Evolutionary conservation across 108 stramenopile genomes (phyloP), one percentile per base, ranked within the genome.

Genomic region (Ochromonas danica): DNA sequence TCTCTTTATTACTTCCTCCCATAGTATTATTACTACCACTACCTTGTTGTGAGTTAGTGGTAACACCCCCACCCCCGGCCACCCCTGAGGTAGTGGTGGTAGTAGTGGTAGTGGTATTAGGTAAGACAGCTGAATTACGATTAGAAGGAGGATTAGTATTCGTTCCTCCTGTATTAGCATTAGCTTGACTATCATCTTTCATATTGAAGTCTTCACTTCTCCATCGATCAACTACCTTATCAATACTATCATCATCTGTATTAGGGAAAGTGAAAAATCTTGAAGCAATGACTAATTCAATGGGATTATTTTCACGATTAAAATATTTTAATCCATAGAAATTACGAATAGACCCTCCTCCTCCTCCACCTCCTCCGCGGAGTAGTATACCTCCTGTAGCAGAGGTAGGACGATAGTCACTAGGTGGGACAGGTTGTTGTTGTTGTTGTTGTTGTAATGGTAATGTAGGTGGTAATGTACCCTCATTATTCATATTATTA

Each of bases 171-270:
- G 72, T 75, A 31, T 27, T 41, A 39, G 25, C 22, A 22, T 75
- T 75, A 10, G 25, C 6, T 57, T 75, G 45, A 28, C 22, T 27
- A 35, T 75, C 72, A 41, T 45, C 51, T 45, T 75, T 60, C 72
- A 75, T 60, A 6, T 28, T 41, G 51, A 75, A 75, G 40, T 75
- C 72, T 42, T 75, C 72, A 3, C n/a, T 57, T 38, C 72, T 38
- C 72, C 72, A 75, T 30, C 6, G 6, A 33, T 27, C 22, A 6
- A 75, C 51, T 6, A 75, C 31, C 3, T 41, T 75, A 36, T 75
- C 72, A 33, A 75, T 22, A 33, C 38, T 75, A 41, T 39, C 40
- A 39, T 75, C 72, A 6, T 27, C 72, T 22, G 51, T 17, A 51
- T 22, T 51, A 3, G 72, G 72, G 40, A 42, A 42, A 22, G 3